phyloP scores from a whole-genome alignment of 1,284 basidiomycete species.

The Papiliotrema terrestris region DNA sequence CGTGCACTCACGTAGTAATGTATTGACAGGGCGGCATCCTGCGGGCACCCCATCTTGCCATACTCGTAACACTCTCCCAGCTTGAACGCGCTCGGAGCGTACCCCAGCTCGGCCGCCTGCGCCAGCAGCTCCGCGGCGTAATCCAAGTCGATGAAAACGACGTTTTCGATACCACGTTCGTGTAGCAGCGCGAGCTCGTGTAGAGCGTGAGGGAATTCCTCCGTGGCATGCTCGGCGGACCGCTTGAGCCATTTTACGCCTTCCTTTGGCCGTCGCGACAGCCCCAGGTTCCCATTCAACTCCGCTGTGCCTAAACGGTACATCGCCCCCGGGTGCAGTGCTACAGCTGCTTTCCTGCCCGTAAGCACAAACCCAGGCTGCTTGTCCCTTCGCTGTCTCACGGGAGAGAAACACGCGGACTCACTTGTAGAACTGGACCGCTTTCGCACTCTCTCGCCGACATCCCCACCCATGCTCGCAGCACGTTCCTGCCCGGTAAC shows the following conservation, averaged over 20 bases:
- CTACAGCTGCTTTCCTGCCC: constrained; percentile 77
- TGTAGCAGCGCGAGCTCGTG: constrained; percentile 94
- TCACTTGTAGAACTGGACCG: constrained; percentile 77
- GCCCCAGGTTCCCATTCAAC: constrained; percentile 89
- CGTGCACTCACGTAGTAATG: constrained; percentile 89
- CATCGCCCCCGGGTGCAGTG: constrained; percentile 90
- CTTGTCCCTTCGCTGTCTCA: too few relatives aligned
- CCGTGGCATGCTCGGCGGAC: constrained; percentile 87
- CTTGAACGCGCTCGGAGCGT: constrained; percentile 92
- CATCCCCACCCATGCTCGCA: constrained; percentile 99
- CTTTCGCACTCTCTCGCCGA: constrained; percentile 84
- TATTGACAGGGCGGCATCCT: constrained; percentile 92
- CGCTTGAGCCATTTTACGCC: constrained; percentile 98
- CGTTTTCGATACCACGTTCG: constrained; percentile 92
- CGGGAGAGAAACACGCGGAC: constrained; percentile 12
- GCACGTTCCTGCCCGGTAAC: constrained; percentile 94
- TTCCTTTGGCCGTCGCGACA: constrained; percentile 83
- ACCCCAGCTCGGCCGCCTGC: constrained; percentile 90
- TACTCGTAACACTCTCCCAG: constrained; percentile 99
- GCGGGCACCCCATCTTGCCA: constrained; percentile 97
- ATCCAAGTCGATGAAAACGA: constrained; percentile 92
- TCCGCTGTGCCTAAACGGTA: constrained; percentile 95
- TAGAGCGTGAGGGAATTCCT: constrained; percentile 92
- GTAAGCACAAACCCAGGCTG: background rate
- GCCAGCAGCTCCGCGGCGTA: constrained; percentile 93